Conservation (phyloP, 2,329 filamentous ascomycete species). For the Trichoderma lentiforme region DNA sequence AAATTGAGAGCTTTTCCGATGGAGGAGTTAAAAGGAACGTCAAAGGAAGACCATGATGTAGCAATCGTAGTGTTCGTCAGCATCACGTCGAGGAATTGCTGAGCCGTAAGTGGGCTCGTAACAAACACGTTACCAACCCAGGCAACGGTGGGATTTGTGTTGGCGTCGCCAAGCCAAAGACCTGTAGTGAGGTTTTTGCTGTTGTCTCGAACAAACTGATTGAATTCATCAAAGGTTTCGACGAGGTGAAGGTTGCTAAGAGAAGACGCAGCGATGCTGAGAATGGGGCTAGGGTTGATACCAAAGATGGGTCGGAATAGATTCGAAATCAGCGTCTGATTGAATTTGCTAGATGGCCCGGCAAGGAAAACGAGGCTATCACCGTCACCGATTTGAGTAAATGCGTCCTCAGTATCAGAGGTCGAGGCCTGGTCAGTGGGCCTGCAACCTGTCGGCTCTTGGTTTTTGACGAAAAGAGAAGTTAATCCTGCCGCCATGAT, state of each 20-base stretch:
- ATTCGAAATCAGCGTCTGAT: conserved; percentile 26
- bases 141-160: conserved; percentile 61
- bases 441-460: conserved; percentile 50
- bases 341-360: conserved; percentile 39
- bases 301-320: conserved; percentile 43
- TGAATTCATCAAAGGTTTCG: conserved; percentile 65
- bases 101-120: conserved; percentile 56
- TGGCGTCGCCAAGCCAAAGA: conserved; percentile 67
- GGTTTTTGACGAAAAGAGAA: conserved; percentile 66
- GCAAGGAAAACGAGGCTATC: conserved; percentile 29
- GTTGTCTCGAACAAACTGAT: conserved; percentile 57
- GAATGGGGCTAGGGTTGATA: conserved; percentile 22
- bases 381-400: conserved; percentile 35
- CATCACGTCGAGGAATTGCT: conserved; percentile 64
- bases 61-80: conserved; percentile 66
- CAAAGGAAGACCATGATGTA: conserved; percentile 72
- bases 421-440: conserved; percentile 47
- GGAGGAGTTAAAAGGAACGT: conserved; percentile 65
- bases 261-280: conserved; percentile 9
- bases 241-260: conserved; percentile 49
- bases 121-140: conserved; percentile 64
- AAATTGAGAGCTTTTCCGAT: conserved; percentile 74
- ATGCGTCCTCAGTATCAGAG: conserved; percentile 35
- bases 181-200: conserved; percentile 70
- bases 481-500: conserved; percentile 76